Evolutionary conservation across 495 filamentous ascomycete genomes (phyloP).

Genomic region (Astrothelium macrocarpum): DNA sequence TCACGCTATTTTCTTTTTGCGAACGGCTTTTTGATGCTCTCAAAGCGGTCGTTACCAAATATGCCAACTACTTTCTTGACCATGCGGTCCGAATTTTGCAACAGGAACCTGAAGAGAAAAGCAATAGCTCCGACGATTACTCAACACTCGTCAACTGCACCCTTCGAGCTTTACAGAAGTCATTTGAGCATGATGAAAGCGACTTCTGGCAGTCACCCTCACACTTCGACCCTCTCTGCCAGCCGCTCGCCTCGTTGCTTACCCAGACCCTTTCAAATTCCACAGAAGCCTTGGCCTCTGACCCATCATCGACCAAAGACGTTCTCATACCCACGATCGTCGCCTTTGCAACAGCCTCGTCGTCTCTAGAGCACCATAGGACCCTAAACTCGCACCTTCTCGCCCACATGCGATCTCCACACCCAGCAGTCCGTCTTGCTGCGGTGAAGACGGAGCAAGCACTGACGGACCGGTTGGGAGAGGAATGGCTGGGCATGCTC

Average conservation of each 20-base stretch:
- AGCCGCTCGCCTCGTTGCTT: constrained; percentile 61
- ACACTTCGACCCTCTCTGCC: constrained; percentile 63
- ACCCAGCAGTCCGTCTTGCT: constrained; percentile 56
- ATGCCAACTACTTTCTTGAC: constrained; percentile 76
- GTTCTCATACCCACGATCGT: constrained; percentile 49
- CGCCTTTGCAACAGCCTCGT: constrained; percentile 67
- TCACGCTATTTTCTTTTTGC: constrained; percentile 71
- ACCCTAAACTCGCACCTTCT: constrained; percentile 68
- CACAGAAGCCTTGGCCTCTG: constrained; percentile 21
- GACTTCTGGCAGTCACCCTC: constrained; percentile 88
- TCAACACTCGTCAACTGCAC: constrained; percentile 32
- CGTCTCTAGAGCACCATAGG: constrained; percentile 82
- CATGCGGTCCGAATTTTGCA: constrained; percentile 55
- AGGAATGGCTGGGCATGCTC: constrained; percentile 83
- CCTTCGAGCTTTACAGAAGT: constrained; percentile 56
- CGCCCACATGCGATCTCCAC: constrained; percentile 62
- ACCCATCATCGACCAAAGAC: constrained; percentile 20
- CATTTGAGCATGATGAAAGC: constrained; percentile 73
- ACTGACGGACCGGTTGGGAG: constrained; percentile 67
- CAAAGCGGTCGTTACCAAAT: constrained; percentile 88
- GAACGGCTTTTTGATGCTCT: constrained; percentile 68
- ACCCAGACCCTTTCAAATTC: constrained; percentile 41
- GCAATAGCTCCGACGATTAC: not conserved
- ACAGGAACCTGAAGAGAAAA: not conserved
- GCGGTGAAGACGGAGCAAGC: constrained; percentile 69